Base-by-base conservation (phyloP, 805 yeast species). In the Starmerella scarabaei region DNA sequence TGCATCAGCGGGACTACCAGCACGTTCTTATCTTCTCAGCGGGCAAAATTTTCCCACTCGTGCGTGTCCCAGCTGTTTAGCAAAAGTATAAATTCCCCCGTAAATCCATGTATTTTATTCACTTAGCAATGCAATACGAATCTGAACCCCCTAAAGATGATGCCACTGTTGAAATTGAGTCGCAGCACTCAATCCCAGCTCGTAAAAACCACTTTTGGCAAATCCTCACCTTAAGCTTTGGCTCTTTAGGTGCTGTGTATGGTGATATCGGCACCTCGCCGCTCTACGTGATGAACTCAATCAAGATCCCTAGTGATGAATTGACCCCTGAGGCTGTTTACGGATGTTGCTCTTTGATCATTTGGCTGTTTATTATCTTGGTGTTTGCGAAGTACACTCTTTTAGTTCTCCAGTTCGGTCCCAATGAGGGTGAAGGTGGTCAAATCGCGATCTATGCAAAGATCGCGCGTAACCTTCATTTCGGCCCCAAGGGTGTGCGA, bases 241-340 rank as follows among this genome's bases (percentile, higher is more conserved):
- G 64, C n/a, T 66, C 73, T 4, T 58, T 74, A 30, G 80, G 80
- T 18, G 73, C 75, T n/a, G 71, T 73, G 30, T 74, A 73, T 52
- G 78, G 80, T 37, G 79, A 74, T 55, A 60, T 74, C 41, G 78
- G 77, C 21, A 73, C 80, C 3, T 70, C 77, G 9, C 80, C 80
- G 3, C 55, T 74, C 38, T 74, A 74, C 53, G 48, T 44, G 17
- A 34, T 44, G 39, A 30, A 41, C 39, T 37, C 44, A 2, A 38
- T 44, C 27, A 16, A 33, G 30, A 15, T 44, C 19, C 44, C 44
- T 1, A 33, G 32, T 33, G 27, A 33, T 2, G 18, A 8, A 5
- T 70, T 73, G 0, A 51, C 62, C 14, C 43, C 57, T 26, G 57
- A 60, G 0, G 70, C 70, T 29, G 52, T 70, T 20, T 60, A 64